Conservation (phyloP, 75 land plant genomes). For the Pinus tabuliformis region DNA sequence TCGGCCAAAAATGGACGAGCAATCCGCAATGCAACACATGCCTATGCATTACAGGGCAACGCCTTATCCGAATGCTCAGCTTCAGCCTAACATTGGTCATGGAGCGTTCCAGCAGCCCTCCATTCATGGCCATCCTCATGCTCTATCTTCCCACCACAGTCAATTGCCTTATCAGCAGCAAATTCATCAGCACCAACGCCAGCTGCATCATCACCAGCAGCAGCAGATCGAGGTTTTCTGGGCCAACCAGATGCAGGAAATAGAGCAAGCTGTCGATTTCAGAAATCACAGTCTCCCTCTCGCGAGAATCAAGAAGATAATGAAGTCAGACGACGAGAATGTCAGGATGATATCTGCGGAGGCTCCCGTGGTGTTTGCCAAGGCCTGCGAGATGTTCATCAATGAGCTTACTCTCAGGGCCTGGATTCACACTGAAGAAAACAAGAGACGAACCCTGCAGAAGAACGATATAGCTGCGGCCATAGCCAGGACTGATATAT, state of each 20-base stretch:
- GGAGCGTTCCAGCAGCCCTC: too few species aligned
- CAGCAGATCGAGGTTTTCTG: constrained; percentile 49
- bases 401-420: constrained; percentile 61
- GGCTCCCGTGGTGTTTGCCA: constrained; percentile 67
- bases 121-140: too few species aligned
- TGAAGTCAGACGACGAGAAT: constrained; percentile 67
- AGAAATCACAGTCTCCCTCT: constrained; percentile 61
- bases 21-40: too few species aligned
- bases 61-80: too few species aligned
- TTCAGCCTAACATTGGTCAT: too few species aligned
- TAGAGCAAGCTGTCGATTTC: constrained; percentile 56
- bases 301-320: constrained; percentile 72
- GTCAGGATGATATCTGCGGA: constrained; percentile 79
- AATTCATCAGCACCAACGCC: too few species aligned
- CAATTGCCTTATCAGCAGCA: constrained; percentile 14
- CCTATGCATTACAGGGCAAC: too few species aligned
- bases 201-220: constrained; percentile 10
- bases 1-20: too few species aligned
- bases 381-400: constrained; percentile 81
- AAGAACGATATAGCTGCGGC: constrained; percentile 72
- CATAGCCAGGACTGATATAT: constrained; percentile 41
- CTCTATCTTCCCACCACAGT: too few species aligned
- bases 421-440: constrained; percentile 74
- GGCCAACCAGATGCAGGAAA: constrained; percentile 46
- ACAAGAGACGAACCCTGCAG: constrained; percentile 68